A percentile compares a stretch with the other conserved stretches of the same genome.
These are phyloP conservation scores for Beauveria pseudobassiana DNA, from an alignment of 2,329 filamentous ascomycete species.

Conservation along the genomic window DNA sequence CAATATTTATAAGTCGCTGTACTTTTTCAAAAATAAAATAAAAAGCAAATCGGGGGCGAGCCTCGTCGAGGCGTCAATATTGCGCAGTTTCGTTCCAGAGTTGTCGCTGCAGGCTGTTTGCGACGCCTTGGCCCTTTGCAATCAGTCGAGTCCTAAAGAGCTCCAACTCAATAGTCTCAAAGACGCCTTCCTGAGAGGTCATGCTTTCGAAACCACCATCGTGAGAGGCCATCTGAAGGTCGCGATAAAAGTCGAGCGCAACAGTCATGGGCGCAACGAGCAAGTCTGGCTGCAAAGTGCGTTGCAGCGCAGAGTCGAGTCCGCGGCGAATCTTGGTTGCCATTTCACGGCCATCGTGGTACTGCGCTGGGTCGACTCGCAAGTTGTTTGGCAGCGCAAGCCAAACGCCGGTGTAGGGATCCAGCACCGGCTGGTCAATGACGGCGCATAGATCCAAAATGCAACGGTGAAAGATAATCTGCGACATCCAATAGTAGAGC, in stretches of 20 bases:
- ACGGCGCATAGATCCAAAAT: slow-evolving; percentile 37
- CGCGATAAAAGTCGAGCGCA: slow-evolving; percentile 35
- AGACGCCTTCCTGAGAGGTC: slow-evolving; percentile 31
- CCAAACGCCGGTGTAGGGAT: slow-evolving; percentile 32
- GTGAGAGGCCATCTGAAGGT: slow-evolving; percentile 29
- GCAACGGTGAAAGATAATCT: slow-evolving; percentile 41
- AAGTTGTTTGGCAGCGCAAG: slow-evolving; percentile 30
- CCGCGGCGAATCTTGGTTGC: slow-evolving; percentile 44
- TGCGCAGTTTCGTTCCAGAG: slow-evolving; percentile 31
- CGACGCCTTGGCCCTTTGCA: slow-evolving; percentile 34
- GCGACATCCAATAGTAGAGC: slow-evolving; percentile 46
- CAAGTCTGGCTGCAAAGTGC: slow-evolving; percentile 39
- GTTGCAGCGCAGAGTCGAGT: slow-evolving; percentile 38
- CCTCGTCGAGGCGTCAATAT: not conserved
- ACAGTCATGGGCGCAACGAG: slow-evolving; percentile 35
- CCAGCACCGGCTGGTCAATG: slow-evolving; percentile 36
- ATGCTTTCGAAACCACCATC: slow-evolving; percentile 36
- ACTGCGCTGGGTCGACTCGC: slow-evolving; percentile 34
- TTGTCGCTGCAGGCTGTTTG: slow-evolving; percentile 29
- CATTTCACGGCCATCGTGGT: slow-evolving; percentile 36
- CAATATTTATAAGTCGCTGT: slow-evolving; percentile 1
- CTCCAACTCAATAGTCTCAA: slow-evolving; percentile 41
- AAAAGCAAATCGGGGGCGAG: not conserved
- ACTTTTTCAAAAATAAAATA: not conserved
- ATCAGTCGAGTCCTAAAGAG: slow-evolving; percentile 32